These are phyloP conservation scores for Ambrosia hybrid DNA, from an alignment of 140 eudicot genomes.

Conservation along the genomic window DNA sequence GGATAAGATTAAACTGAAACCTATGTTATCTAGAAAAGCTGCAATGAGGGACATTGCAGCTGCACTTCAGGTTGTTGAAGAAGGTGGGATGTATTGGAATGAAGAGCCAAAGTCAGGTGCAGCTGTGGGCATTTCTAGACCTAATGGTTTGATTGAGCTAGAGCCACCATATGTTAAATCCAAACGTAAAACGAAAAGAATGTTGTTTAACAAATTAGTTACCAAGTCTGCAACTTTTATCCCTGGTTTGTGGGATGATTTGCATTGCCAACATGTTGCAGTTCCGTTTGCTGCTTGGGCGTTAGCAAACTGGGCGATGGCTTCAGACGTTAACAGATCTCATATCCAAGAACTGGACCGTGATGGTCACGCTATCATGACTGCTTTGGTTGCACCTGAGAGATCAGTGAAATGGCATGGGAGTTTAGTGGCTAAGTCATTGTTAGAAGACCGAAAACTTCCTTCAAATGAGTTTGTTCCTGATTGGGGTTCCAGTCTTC, in stretches of 20 bases:
- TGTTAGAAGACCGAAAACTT: slow-evolving; percentile 65
- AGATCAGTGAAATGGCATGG: slow-evolving; percentile 95
- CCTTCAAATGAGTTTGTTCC: slow-evolving; percentile 62
- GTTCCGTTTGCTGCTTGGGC: slow-evolving; percentile 98
- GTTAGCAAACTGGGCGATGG: slow-evolving; percentile 87
- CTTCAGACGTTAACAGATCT: slow-evolving; percentile 66
- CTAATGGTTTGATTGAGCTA: slow-evolving; percentile 32
- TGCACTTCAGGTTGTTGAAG: slow-evolving; percentile 75
- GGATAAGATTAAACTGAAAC: slow-evolving; percentile 41
- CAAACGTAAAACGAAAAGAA: slow-evolving; percentile 21
- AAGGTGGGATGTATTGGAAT: slow-evolving; percentile 33
- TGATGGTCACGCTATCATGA: slow-evolving; percentile 73
- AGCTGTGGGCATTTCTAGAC: slow-evolving; percentile 43
- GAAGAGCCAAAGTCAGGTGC: slow-evolving; percentile 23
- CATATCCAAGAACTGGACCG: slow-evolving; percentile 77
- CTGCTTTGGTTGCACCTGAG: slow-evolving; percentile 77
- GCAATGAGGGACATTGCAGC: slow-evolving; percentile 80
- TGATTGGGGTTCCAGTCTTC: slow-evolving; percentile 77
- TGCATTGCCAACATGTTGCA: slow-evolving; percentile 84
- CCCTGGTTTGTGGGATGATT: slow-evolving; percentile 94
- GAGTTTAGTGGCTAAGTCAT: slow-evolving; percentile 67
- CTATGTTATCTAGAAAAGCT: slow-evolving; percentile 67
- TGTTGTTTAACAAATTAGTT: slow-evolving; percentile 42
- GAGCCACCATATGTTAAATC: slow-evolving; percentile 22
- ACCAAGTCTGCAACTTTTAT: slow-evolving; percentile 44